These are phyloP conservation scores for Trichoderma pleuroti DNA, from an alignment of 2,329 filamentous ascomycete genomes.

Conservation along the genomic window DNA sequence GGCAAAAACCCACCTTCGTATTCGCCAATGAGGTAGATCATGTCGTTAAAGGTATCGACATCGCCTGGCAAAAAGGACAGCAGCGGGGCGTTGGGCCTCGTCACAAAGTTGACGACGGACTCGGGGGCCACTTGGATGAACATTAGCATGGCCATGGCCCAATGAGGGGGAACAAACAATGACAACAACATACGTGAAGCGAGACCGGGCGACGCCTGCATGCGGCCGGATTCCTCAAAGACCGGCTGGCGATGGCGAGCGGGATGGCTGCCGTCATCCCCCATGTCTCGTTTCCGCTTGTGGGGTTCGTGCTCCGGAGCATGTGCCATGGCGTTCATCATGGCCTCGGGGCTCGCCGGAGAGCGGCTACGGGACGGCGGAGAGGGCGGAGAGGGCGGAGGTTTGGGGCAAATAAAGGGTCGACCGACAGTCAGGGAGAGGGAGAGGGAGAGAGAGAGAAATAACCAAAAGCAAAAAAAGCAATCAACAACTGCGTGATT, in stretches of 20 bases:
- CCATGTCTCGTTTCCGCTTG: slow-evolving; percentile 48
- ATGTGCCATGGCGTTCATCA: slow-evolving; percentile 39
- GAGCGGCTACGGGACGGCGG: background rate
- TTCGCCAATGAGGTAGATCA: slow-evolving; percentile 68
- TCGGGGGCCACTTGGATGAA: background rate
- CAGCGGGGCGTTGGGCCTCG: slow-evolving; percentile 42
- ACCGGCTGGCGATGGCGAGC: background rate
- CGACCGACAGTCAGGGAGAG: background rate
- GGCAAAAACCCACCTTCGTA: slow-evolving; percentile 63
- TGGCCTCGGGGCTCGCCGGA: background rate
- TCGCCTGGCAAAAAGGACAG: slow-evolving; percentile 53
- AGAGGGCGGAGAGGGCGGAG: background rate
- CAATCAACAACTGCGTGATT: background rate
- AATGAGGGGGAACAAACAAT: background rate
- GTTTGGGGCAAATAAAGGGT: background rate
- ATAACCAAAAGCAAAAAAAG: background rate
- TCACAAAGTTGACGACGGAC: slow-evolving; percentile 52
- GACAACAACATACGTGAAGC: slow-evolving; percentile 43
- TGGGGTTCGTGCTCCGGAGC: slow-evolving; percentile 40
- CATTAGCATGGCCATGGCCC: too few relatives aligned
- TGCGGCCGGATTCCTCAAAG: slow-evolving; percentile 26
- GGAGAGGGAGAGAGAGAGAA: too few relatives aligned
- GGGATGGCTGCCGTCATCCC: slow-evolving; percentile 36
- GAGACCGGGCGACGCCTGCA: slow-evolving; percentile 43
- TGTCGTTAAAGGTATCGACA: slow-evolving; percentile 66